A percentile compares a stretch with the other conserved stretches of the same genome.
These are phyloP conservation scores for Penicillium lividum DNA, from an alignment of 495 filamentous ascomycete species.

Conservation along the genomic window DNA sequence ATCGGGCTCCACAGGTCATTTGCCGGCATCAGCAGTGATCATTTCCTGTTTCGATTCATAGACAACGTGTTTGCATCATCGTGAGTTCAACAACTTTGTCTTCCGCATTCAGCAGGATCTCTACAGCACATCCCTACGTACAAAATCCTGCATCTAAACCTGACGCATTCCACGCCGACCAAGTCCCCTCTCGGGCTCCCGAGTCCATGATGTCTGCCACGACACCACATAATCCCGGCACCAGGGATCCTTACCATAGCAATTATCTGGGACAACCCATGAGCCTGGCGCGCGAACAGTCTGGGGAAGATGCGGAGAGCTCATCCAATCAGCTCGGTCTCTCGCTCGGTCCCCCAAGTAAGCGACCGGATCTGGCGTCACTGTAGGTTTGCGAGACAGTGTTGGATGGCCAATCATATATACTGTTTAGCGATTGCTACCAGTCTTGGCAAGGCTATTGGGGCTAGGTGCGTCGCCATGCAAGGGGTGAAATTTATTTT, in stretches of 20 bases:
- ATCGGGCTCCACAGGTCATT: slow-evolving; percentile 20
- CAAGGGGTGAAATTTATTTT: neutral
- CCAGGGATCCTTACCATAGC: neutral
- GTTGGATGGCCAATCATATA: neutral
- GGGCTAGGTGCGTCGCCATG: neutral
- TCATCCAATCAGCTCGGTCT: neutral
- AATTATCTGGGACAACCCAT: neutral
- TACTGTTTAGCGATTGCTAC: neutral
- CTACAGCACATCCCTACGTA: neutral
- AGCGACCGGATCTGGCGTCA: neutral
- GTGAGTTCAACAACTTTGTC: slow-evolving; percentile 1
- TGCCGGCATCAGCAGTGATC: slow-evolving; percentile 6
- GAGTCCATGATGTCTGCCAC: slow-evolving; percentile 2
- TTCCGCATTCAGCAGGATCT: neutral
- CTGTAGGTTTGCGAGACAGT: slow-evolving; percentile 2
- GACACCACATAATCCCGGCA: neutral
- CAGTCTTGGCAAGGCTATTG: neutral
- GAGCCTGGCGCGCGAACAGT: neutral
- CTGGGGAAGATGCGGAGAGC: slow-evolving; percentile 7
- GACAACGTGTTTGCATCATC: slow-evolving; percentile 1
- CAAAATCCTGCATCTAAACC: neutral
- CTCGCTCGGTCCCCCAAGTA: neutral
- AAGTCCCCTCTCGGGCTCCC: neutral
- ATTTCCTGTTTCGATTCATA: neutral
- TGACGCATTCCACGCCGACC: neutral